These are phyloP conservation scores for Penicillium sumatraense DNA, from an alignment of 2,329 filamentous ascomycete genomes.

Conservation along the genomic window DNA sequence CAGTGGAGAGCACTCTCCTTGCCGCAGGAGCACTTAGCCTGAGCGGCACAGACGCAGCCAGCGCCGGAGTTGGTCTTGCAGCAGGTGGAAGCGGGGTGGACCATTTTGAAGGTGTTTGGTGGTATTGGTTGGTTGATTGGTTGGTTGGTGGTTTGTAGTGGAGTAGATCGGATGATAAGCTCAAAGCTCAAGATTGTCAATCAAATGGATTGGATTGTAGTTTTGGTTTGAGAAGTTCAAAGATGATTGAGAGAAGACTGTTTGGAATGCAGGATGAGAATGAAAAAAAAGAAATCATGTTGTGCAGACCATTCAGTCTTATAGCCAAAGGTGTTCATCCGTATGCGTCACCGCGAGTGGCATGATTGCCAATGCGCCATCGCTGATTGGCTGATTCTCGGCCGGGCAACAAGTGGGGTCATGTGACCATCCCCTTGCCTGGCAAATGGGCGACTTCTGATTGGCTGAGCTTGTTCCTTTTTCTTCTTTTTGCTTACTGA, in stretches of 20 bases:
- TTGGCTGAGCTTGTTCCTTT: background rate
- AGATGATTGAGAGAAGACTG: background rate
- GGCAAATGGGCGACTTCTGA: conserved; percentile 6
- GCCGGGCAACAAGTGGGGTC: background rate
- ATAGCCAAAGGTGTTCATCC: background rate
- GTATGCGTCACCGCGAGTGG: conserved; percentile 21
- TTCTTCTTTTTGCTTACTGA: too few relatives aligned
- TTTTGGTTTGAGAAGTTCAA: background rate
- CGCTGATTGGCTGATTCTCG: conserved; percentile 29
- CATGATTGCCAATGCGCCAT: conserved; percentile 30
- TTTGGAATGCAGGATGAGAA: background rate
- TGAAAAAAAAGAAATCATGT: background rate
- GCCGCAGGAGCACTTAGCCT: conserved; percentile 82
- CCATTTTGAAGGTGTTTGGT: conserved; percentile 41
- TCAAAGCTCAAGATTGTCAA: background rate
- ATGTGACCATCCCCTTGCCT: background rate
- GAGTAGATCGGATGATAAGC: background rate
- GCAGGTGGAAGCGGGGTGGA: conserved; percentile 58
- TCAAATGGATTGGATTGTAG: background rate
- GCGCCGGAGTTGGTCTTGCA: conserved; percentile 60
- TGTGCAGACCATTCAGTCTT: background rate
- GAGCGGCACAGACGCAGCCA: conserved; percentile 61
- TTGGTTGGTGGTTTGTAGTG: conserved; percentile 9
- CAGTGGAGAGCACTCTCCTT: conserved; percentile 85
- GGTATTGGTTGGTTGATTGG: background rate